Conservation (phyloP, 208 protist genomes). For the Crithidia bombi region DNA sequence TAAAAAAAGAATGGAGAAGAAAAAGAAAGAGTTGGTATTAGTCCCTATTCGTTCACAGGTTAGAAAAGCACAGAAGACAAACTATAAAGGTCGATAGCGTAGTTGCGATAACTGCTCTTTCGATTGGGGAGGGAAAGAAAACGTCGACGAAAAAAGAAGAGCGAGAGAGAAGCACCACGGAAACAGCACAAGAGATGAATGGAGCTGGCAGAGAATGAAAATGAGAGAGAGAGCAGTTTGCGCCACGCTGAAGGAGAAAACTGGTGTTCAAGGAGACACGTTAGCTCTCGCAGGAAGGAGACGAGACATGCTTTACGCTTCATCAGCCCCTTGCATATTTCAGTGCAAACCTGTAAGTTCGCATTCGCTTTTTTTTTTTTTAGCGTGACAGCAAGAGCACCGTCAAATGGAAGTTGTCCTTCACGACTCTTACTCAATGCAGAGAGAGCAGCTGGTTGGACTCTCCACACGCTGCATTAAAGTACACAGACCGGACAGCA, state of each 20-base stretch:
- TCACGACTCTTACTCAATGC: too few species aligned
- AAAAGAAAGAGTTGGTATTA: conserved; percentile 21
- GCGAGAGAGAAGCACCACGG: conserved; percentile 18
- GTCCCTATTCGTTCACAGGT: neutral
- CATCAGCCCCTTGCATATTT: too few species aligned
- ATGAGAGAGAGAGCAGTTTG: neutral
- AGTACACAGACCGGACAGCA: too few species aligned
- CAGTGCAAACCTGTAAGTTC: too few species aligned
- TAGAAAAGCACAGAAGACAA: neutral
- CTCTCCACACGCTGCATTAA: too few species aligned
- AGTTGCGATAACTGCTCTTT: neutral
- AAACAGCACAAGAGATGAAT: conserved; percentile 2
- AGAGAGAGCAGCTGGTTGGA: too few species aligned
- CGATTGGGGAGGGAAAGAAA: neutral
- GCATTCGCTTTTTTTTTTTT: too few species aligned
- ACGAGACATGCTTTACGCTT: too few species aligned
- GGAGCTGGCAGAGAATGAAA: neutral
- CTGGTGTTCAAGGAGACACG: too few species aligned
- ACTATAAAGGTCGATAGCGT: neutral
- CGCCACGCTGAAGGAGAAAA: conserved; percentile 9
- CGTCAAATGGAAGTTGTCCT: too few species aligned
- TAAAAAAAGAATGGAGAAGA: conserved; percentile 7
- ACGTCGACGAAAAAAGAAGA: conserved; percentile 11
- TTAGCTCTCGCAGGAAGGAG: too few species aligned
- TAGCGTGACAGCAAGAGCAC: too few species aligned